Evolutionary conservation across 169 alveolate species (phyloP).

Genomic region (Besnoitia besnoiti): DNA sequence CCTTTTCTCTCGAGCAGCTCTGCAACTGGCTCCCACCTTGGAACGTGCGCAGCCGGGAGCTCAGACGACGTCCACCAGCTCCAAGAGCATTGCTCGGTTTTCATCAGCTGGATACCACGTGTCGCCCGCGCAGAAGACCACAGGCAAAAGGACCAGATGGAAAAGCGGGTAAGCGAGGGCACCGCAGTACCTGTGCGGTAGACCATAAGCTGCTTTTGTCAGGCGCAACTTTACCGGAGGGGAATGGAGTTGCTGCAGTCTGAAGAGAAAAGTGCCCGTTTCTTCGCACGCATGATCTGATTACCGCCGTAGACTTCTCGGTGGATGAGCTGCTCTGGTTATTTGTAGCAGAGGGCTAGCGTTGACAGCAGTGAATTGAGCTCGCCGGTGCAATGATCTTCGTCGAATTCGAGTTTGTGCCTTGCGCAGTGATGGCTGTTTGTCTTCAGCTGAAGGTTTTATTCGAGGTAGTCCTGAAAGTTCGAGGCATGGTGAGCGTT

Average conservation of each 20-base stretch:
- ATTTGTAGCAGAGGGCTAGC: no score
- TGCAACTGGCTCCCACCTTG: neutral
- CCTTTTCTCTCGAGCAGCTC: no score
- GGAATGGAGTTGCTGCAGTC: no score
- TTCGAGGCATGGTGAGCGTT: conserved; percentile 60
- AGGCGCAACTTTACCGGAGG: no score
- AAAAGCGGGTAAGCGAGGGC: conserved; percentile 14
- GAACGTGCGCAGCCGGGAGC: neutral
- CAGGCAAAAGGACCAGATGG: conserved; percentile 46
- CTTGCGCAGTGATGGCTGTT: neutral
- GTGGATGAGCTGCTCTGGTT: neutral
- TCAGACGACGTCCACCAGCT: neutral
- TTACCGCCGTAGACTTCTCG: no score
- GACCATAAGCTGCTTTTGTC: neutral
- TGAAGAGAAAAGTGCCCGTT: no score
- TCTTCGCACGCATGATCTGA: no score
- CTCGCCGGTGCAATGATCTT: neutral
- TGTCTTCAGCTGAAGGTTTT: conserved; percentile 53
- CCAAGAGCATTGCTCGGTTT: conserved; percentile 46
- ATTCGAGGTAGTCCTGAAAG: conserved; percentile 27
- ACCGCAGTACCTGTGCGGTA: neutral
- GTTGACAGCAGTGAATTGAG: no score
- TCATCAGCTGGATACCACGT: conserved; percentile 62
- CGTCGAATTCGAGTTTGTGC: neutral
- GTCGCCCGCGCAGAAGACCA: conserved; percentile 57